Conservation (phyloP, 768 basidiomycete genomes). For the Leccinum rimulosum region DNA sequence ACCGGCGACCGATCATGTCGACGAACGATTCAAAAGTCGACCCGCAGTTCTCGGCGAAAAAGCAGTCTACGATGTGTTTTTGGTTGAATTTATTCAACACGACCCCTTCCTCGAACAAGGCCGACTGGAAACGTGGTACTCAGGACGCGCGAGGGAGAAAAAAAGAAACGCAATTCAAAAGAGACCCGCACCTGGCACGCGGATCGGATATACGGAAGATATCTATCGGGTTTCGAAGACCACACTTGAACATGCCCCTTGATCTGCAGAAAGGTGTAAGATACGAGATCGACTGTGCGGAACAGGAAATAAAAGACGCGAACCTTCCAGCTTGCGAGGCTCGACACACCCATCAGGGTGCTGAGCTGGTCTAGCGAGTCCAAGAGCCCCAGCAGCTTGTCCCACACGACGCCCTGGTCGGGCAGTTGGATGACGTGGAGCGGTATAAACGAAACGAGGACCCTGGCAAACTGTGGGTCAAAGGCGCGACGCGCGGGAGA, state of each 20-base stretch:
- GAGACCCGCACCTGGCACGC: constrained; percentile 50
- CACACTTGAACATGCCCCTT: constrained; percentile 52
- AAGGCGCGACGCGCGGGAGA: constrained; percentile 58
- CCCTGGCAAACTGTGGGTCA: constrained; percentile 65
- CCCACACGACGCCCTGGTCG: constrained; percentile 49
- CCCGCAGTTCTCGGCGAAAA: constrained; percentile 63
- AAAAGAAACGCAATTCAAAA: not conserved
- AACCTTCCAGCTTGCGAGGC: constrained; percentile 65
- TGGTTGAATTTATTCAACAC: constrained; percentile 51
- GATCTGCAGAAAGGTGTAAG: constrained; percentile 31
- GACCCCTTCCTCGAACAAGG: constrained; percentile 53
- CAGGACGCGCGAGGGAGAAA: not conserved
- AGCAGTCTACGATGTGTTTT: constrained; percentile 57
- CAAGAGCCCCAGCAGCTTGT: constrained; percentile 45
- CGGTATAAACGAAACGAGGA: constrained; percentile 65
- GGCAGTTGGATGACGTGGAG: constrained; percentile 58
- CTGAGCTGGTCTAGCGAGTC: constrained; percentile 56
- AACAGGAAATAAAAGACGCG: not conserved
- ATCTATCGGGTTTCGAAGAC: constrained; percentile 39
- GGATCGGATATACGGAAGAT: constrained; percentile 61
- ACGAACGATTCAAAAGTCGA: constrained; percentile 48
- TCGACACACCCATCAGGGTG: constrained; percentile 41
- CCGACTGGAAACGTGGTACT: constrained; percentile 40
- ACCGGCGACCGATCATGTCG: constrained; percentile 37
- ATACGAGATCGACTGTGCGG: not conserved